Base-by-base conservation (phyloP, 2,329 filamentous ascomycete species). In the Xylaria multiplex region DNA sequence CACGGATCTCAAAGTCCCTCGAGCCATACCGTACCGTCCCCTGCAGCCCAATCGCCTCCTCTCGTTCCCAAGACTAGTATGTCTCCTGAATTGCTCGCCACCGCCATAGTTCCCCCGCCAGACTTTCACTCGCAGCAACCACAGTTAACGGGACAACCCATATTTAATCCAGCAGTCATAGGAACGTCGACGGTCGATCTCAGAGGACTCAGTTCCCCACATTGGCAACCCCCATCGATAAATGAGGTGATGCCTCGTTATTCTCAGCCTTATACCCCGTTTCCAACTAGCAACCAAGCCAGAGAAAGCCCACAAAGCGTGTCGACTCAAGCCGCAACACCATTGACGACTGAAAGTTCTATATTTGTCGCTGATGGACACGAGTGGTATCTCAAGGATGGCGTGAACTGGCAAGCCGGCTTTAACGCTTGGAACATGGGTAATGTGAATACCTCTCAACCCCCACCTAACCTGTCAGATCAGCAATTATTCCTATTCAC, bases 351-450 rank as follows among this genome's bases (percentile, higher is more conserved):
- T 2, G 74, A 77, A 6, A 79, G 65, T 14, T 76, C 78, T 3
- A 64, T 72, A 6, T 81, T 80, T 50, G 77, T 77, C 6, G 77
- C 87, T 50, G 85, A 87, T 66, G 82, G 82, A 8, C 82, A 85
- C 66, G 84, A 87, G 45, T 88, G 85, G 84, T 85, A 87, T 70
- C 75, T 88, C 22, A 86, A 82, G 59, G 86, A 88, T 65, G 82
- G 85, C 19, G 85, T 83, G 30, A 84, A 81, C 66, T 87, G 85
- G 85, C 85, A 88, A 64, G 84, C 86, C 61, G 83, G 85, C 66
- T 88, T 88, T 71, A 82, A 86, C 61, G 76, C 80, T 2, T 88
- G 86, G 86, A 82, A 81, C 40, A 74, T 82, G 60, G 75, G 77
- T 13, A 71, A 66, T 46, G 65, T 43, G 22, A 55, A 55, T 43